These are phyloP conservation scores for Ettlia oleoabundans DNA, from an alignment of 139 green algal genomes.

Conservation along the genomic window DNA sequence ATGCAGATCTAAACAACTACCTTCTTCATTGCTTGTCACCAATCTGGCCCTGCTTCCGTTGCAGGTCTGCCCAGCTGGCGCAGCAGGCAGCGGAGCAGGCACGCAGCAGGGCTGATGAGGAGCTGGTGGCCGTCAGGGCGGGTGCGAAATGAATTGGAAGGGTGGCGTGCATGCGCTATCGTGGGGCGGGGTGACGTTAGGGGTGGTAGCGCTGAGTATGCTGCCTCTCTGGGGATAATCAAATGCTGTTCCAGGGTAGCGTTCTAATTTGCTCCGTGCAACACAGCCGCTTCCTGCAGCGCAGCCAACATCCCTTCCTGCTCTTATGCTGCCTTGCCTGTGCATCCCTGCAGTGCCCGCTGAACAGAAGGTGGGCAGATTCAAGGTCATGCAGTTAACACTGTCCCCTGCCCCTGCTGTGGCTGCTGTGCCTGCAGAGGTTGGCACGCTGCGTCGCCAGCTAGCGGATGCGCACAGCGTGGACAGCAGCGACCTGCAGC, in stretches of 20 bases:
- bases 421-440: slow-evolving; percentile 22
- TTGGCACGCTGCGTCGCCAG: slow-evolving; percentile 34
- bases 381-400: not conserved
- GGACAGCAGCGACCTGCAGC: slow-evolving; percentile 59
- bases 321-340: too few species aligned
- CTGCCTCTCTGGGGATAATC: too few species aligned
- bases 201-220: too few species aligned
- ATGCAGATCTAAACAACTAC: not conserved
- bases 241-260: not conserved
- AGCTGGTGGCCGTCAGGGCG: slow-evolving; percentile 20
- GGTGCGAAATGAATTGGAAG: too few species aligned
- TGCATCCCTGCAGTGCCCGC: too few species aligned
- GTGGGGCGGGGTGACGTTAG: too few species aligned
- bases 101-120: slow-evolving; percentile 35
- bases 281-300: too few species aligned
- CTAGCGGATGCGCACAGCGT: slow-evolving; percentile 28
- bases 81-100: slow-evolving; percentile 23
- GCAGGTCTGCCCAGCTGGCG: slow-evolving; percentile 6
- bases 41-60: not conserved
- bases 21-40: not conserved
- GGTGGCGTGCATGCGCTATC: too few species aligned
- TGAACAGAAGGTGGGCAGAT: not conserved
- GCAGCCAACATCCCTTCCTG: too few species aligned
- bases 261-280: too few species aligned
- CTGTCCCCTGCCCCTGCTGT: not conserved